Evolutionary conservation across 164 flowering plant species (phyloP).

Genomic region (Cinnamomum chago): DNA sequence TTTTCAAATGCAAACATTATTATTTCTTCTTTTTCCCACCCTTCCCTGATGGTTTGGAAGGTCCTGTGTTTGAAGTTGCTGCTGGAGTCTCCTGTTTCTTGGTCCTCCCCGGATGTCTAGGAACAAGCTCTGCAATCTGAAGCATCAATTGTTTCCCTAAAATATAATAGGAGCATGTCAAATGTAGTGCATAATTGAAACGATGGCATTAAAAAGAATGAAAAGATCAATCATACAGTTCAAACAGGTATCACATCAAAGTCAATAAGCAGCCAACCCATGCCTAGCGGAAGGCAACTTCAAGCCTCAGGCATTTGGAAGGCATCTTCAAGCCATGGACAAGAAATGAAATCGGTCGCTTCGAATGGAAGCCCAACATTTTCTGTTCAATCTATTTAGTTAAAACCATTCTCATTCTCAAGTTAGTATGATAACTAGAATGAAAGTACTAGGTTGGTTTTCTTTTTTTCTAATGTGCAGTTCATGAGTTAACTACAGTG

Average conservation of each 20-base stretch:
- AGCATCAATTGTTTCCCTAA: slow-evolving; percentile 86
- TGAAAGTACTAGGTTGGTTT: no score
- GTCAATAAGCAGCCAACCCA: no score
- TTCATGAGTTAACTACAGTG: no score
- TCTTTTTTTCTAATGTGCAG: no score
- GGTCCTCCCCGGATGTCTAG: slow-evolving; percentile 74
- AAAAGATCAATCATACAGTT: neutral
- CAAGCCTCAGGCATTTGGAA: no score
- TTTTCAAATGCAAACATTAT: neutral
- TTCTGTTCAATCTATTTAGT: no score
- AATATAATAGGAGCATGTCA: slow-evolving; percentile 12
- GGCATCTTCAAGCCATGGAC: no score
- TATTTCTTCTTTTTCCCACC: slow-evolving; percentile 70
- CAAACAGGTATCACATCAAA: no score
- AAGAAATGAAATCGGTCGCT: neutral
- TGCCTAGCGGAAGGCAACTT: no score
- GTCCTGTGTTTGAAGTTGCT: slow-evolving; percentile 43
- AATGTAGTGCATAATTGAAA: neutral
- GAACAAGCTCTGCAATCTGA: slow-evolving; percentile 79
- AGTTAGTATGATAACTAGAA: no score
- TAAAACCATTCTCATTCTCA: neutral
- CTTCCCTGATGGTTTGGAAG: slow-evolving; percentile 53
- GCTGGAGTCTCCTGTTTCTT: slow-evolving; percentile 27
- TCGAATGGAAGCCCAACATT: neutral
- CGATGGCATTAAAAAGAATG: neutral